Base-by-base conservation (phyloP, 805 yeast species). In the Nakazawaea laoshanensis region DNA sequence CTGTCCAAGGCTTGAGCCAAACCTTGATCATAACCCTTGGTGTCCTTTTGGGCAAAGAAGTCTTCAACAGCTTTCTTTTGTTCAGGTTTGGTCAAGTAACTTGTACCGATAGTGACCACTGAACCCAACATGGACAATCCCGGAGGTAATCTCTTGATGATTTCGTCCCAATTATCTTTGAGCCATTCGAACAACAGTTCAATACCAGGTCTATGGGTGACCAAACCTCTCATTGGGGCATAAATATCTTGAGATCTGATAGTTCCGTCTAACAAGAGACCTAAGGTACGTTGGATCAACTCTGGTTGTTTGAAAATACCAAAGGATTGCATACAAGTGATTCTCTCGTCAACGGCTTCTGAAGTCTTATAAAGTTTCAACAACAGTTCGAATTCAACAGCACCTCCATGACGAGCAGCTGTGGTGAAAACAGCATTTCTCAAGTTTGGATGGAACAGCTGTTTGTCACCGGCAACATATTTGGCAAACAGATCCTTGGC, bases 121-220 rank as follows among this genome's bases (percentile, higher is more conserved):
- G 78, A 64, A 14, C 89, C 81, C 46, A 89, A 65, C 84, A 87
- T 74, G 16, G 86, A 67, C 42, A 80, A 67, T 9, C 85, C 80
- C 11, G 94, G 85, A 32, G 96, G 95, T 51, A 86, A 69, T 48
- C 68, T 62, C 52, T 73, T 67, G 45, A 59, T 58, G 39, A 89
- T 50, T 28, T 62, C 67, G 37, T 74, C 86, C 89, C 94, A 89
- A 56, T 88, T 77, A 10, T 39, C 47, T 13, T 55, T 48, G 45
- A 75, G 49, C 95, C 95, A 89, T 12, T 48, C 35, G 85, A 88
- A 88, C 43, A 79, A 58, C 9, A 74, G 69, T 43, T 73, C 72
- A 38, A 80, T 63, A 61, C 95, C 94, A 27, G 61, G 64, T 33
- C 59, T 65, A 47, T 75, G 76, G 11, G 70, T 49, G 46, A 80